Evolutionary conservation across 2,329 filamentous ascomycete species (phyloP), one percentile per base, ranked within the genome.

Genomic region (Coniella lustricola): DNA sequence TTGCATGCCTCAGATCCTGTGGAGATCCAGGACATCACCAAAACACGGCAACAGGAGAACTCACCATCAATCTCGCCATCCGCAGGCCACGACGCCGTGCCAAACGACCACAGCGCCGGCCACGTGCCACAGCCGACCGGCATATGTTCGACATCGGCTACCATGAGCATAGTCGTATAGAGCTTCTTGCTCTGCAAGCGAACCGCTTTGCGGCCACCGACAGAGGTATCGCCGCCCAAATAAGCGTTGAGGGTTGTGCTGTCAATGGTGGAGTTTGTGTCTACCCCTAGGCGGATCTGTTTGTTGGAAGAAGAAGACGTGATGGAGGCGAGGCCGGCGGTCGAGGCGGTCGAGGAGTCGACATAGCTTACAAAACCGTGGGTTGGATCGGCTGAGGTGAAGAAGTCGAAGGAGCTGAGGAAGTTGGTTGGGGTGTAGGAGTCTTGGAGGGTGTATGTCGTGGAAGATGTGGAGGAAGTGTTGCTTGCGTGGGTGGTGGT

Each of bases 61-160:
- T 45, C 17, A 45, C 43, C 84, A 62, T 91, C 87, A 57, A 91
- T 86, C 67, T 90, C 87, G 39, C 86, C 86, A 5, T 72, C 69
- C 34, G 62, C 63, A 2, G 87, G 87, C 87, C 87, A 90, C 59
- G 75, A 66, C n/a, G 73, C 69, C 14, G 85, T 41, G n/a, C 38
- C 85, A 31, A 87, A 74, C 44, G 70, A 73, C 77, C 77, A 86
- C 63, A 84, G 85, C 14, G 86, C 85, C 1, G 86, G 85, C 87
- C 87, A 90, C 13, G 80, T 76, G 25, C 85, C 86, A 59, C 86
- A 90, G 51, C 78, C 79, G n/a, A 74, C 75, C 13, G 87, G 87
- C 81, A 90, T 89, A 63, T 90, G 86, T 8, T 71, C 74, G 50
- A 90, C 76, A 60, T 91, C 87, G 46, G 84, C 72, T 37, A 90